Conservation (phyloP, 108 stramenopile genomes). For the Pseudonitzschia pungens region DNA sequence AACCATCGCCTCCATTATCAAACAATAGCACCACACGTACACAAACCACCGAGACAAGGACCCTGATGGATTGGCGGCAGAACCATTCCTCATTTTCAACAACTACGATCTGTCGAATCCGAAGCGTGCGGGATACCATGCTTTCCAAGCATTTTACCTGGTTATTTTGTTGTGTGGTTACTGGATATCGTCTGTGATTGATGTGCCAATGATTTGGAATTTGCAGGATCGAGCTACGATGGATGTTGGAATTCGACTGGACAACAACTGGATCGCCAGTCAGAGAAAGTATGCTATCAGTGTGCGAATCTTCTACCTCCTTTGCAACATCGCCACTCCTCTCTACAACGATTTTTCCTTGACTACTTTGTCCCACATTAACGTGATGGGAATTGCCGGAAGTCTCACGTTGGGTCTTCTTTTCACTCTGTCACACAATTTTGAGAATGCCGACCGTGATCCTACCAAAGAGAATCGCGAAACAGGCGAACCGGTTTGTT, state of each 20-base stretch:
- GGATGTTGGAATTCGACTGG: slow-evolving; percentile 65
- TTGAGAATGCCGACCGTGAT: slow-evolving; percentile 83
- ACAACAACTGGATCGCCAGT: slow-evolving; percentile 68
- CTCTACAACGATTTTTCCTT: slow-evolving; percentile 52
- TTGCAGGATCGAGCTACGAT: slow-evolving; percentile 67
- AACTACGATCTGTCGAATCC: slow-evolving; percentile 76
- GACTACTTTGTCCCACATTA: slow-evolving; percentile 45
- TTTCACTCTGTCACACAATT: slow-evolving; percentile 94
- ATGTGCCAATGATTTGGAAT: slow-evolving; percentile 72
- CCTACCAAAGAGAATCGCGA: slow-evolving; percentile 50
- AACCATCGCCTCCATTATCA: background rate
- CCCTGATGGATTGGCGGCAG: slow-evolving; percentile 82
- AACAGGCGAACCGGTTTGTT: slow-evolving; percentile 78
- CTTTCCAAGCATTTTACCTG: slow-evolving; percentile 80
- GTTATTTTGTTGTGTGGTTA: slow-evolving; percentile 69
- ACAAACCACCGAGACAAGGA: slow-evolving; percentile 85
- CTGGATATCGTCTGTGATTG: slow-evolving; percentile 81
- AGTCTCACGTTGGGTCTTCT: slow-evolving; percentile 72
- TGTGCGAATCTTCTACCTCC: slow-evolving; percentile 63
- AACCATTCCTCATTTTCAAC: slow-evolving; percentile 84
- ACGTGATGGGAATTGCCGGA: slow-evolving; percentile 79
- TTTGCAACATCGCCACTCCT: slow-evolving; percentile 69
- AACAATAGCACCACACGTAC: slow-evolving; percentile 56
- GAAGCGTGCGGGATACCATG: slow-evolving; percentile 59
- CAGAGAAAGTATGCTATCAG: slow-evolving; percentile 66